Percentiles rank a stretch among this genome's conserved stretches.
These are phyloP conservation scores for Diaporthe sp. DNA, from an alignment of 2,329 filamentous ascomycete genomes.

Conservation along the genomic window DNA sequence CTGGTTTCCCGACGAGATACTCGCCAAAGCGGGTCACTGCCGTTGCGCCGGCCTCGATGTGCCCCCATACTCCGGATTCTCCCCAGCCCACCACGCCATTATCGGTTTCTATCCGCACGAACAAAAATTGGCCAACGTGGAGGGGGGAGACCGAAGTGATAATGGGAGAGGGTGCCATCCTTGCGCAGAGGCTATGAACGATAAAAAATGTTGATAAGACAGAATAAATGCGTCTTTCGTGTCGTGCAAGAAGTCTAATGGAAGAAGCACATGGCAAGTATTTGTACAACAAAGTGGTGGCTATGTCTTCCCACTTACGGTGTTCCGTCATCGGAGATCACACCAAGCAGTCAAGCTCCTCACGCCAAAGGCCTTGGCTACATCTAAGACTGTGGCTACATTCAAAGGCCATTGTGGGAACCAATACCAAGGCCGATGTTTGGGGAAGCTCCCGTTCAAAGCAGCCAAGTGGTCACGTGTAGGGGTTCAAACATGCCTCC, in stretches of 20 bases:
- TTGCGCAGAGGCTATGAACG: too few species aligned
- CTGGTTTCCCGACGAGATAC: background rate
- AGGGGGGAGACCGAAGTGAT: background rate
- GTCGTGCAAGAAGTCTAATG: too few species aligned
- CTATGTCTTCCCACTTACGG: background rate
- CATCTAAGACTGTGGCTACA: too few species aligned
- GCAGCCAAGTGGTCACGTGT: background rate
- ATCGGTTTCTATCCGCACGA: conserved; percentile 1
- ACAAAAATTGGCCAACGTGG: conserved; percentile 7
- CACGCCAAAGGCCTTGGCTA: background rate
- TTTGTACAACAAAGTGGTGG: background rate
- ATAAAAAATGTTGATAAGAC: background rate
- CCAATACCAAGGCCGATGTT: too few species aligned
- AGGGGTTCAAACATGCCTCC: background rate
- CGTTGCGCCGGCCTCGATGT: background rate
- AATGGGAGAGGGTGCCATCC: background rate
- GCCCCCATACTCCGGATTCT: conserved; percentile 1
- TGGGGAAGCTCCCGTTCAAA: background rate
- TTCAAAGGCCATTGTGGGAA: too few species aligned
- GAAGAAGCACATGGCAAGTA: background rate
- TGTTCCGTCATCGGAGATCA: background rate
- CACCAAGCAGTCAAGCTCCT: background rate
- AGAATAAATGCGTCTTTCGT: too few species aligned
- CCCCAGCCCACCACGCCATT: conserved; percentile 10
- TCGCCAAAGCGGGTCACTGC: background rate